phyloP scores from a whole-genome alignment of 257 asterid genomes.

The Nicotiana benthamiana region DNA sequence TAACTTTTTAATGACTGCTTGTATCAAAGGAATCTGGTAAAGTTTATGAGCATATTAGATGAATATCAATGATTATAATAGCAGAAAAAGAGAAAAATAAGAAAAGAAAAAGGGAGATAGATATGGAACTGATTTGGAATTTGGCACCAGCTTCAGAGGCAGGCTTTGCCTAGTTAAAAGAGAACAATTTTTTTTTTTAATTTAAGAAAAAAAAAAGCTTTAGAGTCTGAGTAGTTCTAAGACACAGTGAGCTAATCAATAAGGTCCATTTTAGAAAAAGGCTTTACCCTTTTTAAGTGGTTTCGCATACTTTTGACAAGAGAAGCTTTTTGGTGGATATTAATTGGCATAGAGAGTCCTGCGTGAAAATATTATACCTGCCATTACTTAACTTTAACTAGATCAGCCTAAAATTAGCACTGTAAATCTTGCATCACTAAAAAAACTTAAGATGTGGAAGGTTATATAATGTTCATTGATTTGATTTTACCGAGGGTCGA shows the following conservation, averaged over 20 bases:
- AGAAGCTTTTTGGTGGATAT: background rate
- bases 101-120: background rate
- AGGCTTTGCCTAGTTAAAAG: background rate
- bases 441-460: background rate
- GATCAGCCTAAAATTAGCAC: background rate
- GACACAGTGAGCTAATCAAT: background rate
- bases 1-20: background rate
- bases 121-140: background rate
- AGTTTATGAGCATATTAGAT: background rate
- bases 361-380: background rate
- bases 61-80: background rate
- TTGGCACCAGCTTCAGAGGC: background rate
- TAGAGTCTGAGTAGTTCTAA: background rate
- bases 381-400: background rate
- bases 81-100: background rate
- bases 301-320: background rate
- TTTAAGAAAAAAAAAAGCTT: background rate
- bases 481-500: no score
- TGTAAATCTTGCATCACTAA: background rate
- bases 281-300: background rate
- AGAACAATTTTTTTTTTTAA: no score
- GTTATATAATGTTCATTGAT: background rate
- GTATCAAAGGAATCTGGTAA: background rate
- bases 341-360: background rate
- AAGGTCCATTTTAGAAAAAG: background rate